Percentiles rank a stretch among this genome's conserved stretches.
phyloP scores from a whole-genome alignment of 257 asterid species.

The Plantago ovata region DNA sequence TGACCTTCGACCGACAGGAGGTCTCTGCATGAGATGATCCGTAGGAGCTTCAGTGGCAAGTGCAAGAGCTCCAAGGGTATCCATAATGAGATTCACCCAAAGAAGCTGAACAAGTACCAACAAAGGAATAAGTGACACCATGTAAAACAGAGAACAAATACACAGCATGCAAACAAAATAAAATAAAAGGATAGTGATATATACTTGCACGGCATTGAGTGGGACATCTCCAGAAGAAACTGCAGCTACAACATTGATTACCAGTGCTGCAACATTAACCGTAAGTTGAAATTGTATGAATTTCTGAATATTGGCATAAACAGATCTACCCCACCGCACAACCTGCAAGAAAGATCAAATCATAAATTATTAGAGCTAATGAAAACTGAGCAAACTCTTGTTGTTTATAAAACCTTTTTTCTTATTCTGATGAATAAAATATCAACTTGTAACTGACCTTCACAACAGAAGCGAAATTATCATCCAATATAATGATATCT shows the following conservation, averaged over 20 bases:
- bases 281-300: slow-evolving; percentile 96
- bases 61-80: slow-evolving; percentile 96
- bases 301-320: slow-evolving; percentile 92
- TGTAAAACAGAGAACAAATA: not conserved
- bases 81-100: slow-evolving; percentile 99
- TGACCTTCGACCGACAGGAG: slow-evolving; percentile 97
- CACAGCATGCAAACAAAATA: not conserved
- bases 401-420: not conserved
- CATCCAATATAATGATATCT: slow-evolving; percentile 92
- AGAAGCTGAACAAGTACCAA: slow-evolving; percentile 58
- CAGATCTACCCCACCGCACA: slow-evolving; percentile 98
- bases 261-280: slow-evolving; percentile 88
- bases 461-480: slow-evolving; percentile 88
- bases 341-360: slow-evolving; percentile 48
- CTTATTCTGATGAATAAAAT: not conserved
- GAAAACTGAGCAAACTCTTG: not conserved
- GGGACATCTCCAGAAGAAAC: slow-evolving; percentile 89
- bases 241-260: slow-evolving; percentile 92
- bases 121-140: slow-evolving; percentile 7
- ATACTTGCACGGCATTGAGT: slow-evolving; percentile 92
- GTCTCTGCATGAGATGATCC: slow-evolving; percentile 81
- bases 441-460: slow-evolving; percentile 51
- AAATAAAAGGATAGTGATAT: slow-evolving; percentile 18
- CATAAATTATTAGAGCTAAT: slow-evolving; percentile 11
- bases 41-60: slow-evolving; percentile 97